Evolutionary conservation across 1,139 yeast genomes (phyloP).

Genomic region (Geotrichum fermentans): DNA sequence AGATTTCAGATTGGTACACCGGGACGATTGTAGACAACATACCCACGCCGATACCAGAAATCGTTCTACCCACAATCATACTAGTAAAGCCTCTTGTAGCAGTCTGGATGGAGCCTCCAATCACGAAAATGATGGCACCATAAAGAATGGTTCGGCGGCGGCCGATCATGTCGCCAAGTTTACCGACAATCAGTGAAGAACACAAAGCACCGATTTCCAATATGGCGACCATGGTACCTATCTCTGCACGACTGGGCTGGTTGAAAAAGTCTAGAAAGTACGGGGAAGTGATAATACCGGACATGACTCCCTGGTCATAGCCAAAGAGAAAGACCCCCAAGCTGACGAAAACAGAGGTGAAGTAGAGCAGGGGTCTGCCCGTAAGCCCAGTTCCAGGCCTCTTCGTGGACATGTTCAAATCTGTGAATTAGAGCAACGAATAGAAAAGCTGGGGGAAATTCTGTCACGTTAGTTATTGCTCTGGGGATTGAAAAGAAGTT

Average conservation of each 20-base stretch:
- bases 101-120: constrained; percentile 78
- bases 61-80: constrained; percentile 67
- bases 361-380: constrained; percentile 47
- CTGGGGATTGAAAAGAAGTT: neutral
- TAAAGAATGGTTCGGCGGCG: constrained; percentile 74
- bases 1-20: constrained; percentile 84
- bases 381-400: constrained; percentile 27
- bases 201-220: constrained; percentile 79
- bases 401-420: neutral
- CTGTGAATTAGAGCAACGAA: neutral
- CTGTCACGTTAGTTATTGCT: neutral
- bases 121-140: constrained; percentile 73
- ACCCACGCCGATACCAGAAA: constrained; percentile 87
- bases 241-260: constrained; percentile 61
- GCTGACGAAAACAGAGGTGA: constrained; percentile 77
- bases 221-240: constrained; percentile 81
- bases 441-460: neutral
- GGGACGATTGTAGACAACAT: constrained; percentile 92
- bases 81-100: constrained; percentile 46
- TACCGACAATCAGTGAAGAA: constrained; percentile 71
- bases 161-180: constrained; percentile 74
- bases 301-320: constrained; percentile 89
- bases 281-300: constrained; percentile 66
- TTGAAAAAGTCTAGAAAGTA: constrained; percentile 69
- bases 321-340: constrained; percentile 83